These are phyloP conservation scores for Cenchrus americanus DNA, from an alignment of 176 grass and related monocot species.

Conservation along the genomic window DNA sequence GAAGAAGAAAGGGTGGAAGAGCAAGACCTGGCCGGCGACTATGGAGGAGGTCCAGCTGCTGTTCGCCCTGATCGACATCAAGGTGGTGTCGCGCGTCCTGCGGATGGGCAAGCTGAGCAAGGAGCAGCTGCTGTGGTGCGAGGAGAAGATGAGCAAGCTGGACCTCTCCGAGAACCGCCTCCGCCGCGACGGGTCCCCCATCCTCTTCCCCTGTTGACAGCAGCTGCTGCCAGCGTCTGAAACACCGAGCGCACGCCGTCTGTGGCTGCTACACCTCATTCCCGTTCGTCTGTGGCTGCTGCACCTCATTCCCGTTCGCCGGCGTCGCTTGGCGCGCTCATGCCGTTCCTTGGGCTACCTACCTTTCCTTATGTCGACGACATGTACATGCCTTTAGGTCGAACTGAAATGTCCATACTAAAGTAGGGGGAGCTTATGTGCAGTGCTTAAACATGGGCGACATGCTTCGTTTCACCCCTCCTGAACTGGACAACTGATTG, in stretches of 20 bases:
- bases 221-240: neutral
- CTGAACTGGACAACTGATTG: neutral
- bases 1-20: slow-evolving; percentile 87
- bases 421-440: slow-evolving; percentile 2
- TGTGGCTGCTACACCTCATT: neutral
- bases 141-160: slow-evolving; percentile 99
- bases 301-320: no score
- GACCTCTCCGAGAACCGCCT: slow-evolving; percentile 78
- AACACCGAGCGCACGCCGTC: neutral
- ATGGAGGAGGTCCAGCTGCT: slow-evolving; percentile 86
- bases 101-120: slow-evolving; percentile 83
- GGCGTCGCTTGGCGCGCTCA: neutral
- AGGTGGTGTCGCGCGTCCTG: slow-evolving; percentile 85
- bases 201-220: slow-evolving; percentile 83
- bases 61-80: slow-evolving; percentile 86
- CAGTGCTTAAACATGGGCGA: neutral
- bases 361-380: neutral
- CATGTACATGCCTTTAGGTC: slow-evolving; percentile 56
- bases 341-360: neutral
- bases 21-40: slow-evolving; percentile 72
- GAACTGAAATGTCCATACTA: slow-evolving; percentile 40
- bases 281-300: neutral
- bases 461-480: neutral
- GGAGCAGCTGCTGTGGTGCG: slow-evolving; percentile 96
- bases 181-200: slow-evolving; percentile 71